These are phyloP conservation scores for Pleomassaria siparia DNA, from an alignment of 2,329 filamentous ascomycete genomes.

Conservation along the genomic window DNA sequence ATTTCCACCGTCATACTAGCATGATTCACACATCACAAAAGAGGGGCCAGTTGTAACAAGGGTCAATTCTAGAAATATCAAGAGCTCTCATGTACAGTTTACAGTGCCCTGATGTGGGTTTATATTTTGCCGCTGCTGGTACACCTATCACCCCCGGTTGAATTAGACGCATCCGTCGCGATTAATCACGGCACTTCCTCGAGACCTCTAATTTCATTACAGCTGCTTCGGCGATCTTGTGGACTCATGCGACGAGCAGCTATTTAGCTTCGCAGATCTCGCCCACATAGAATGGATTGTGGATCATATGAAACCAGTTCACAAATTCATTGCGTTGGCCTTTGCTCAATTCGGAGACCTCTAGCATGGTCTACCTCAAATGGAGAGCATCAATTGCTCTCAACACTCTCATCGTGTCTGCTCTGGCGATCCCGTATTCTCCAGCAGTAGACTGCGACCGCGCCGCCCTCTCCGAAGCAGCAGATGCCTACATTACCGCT, in stretches of 20 bases:
- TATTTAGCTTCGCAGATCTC: not conserved
- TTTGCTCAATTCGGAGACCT: not conserved
- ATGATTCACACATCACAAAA: not conserved
- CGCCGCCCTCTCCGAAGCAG: slow-evolving; percentile 10
- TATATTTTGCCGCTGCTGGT: slow-evolving; percentile 13
- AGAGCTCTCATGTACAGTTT: not conserved
- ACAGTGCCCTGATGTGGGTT: slow-evolving; percentile 11
- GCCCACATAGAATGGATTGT: not conserved
- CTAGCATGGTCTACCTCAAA: not conserved
- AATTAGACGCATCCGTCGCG: slow-evolving; percentile 7
- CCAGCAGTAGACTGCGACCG: slow-evolving; percentile 9
- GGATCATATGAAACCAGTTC: not conserved
- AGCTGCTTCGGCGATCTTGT: slow-evolving; percentile 1
- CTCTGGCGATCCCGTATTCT: slow-evolving; percentile 3
- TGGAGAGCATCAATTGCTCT: not conserved
- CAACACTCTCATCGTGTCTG: not conserved
- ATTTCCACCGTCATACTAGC: no score
- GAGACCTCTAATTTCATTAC: not conserved
- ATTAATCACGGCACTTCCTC: slow-evolving; percentile 14
- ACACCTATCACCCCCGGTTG: slow-evolving; percentile 6
- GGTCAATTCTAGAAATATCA: not conserved
- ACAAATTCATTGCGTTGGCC: not conserved
- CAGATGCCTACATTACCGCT: slow-evolving; percentile 19
- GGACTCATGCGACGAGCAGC: not conserved
- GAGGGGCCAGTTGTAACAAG: no score